Conservation (phyloP, 768 basidiomycete species). For the Glaciozyma antarctica region DNA sequence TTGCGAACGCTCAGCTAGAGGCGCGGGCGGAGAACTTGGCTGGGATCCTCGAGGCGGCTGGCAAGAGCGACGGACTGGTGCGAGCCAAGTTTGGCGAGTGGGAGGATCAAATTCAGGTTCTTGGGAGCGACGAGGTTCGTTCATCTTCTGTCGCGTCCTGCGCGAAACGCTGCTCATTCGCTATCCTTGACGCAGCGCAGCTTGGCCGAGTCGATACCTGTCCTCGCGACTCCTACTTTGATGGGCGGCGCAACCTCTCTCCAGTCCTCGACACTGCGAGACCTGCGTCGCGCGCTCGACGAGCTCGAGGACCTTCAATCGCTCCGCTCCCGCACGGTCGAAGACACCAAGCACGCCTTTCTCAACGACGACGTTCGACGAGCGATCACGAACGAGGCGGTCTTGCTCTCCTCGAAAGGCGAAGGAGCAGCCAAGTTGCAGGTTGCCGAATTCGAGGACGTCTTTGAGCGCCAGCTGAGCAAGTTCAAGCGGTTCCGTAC, state of each 20-base stretch:
- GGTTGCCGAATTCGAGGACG: slow-evolving; percentile 78
- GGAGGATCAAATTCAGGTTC: slow-evolving; percentile 59
- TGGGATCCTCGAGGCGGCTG: slow-evolving; percentile 60
- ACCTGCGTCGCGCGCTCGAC: slow-evolving; percentile 66
- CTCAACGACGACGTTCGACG: slow-evolving; percentile 64
- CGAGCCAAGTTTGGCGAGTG: slow-evolving; percentile 80
- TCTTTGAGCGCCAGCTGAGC: slow-evolving; percentile 63
- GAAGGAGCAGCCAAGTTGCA: slow-evolving; percentile 32
- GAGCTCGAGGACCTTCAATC: slow-evolving; percentile 63
- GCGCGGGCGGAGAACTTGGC: slow-evolving; percentile 63
- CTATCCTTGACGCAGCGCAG: slow-evolving; percentile 46
- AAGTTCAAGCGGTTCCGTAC: slow-evolving; percentile 58
- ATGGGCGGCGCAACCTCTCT: slow-evolving; percentile 30
- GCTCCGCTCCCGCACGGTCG: slow-evolving; percentile 54
- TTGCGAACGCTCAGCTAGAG: slow-evolving; percentile 65
- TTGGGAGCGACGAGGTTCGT: slow-evolving; percentile 59
- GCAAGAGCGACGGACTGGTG: slow-evolving; percentile 64
- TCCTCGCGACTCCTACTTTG: neutral
- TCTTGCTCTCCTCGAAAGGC: slow-evolving; percentile 43
- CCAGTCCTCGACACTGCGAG: slow-evolving; percentile 50
- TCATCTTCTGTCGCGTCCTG: neutral
- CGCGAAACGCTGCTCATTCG: neutral
- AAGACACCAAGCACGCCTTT: slow-evolving; percentile 54
- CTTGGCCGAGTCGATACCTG: slow-evolving; percentile 58
- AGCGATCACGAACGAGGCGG: slow-evolving; percentile 57